These are phyloP conservation scores for Xylaria sp. DNA, from an alignment of 2,329 filamentous ascomycete species.

Conservation along the genomic window DNA sequence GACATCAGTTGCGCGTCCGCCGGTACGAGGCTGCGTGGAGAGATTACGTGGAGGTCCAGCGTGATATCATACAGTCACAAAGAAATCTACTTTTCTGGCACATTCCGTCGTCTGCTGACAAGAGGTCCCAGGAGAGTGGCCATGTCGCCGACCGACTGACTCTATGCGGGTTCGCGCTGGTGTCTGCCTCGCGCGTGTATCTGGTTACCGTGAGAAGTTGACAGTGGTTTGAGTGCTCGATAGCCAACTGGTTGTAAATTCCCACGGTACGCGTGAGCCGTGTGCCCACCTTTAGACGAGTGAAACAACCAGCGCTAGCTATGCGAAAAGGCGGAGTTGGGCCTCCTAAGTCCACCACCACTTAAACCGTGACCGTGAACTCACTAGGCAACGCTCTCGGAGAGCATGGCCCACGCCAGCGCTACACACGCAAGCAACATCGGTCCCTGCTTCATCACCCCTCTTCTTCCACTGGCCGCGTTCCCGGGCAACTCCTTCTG, in stretches of 20 bases:
- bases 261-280: not conserved
- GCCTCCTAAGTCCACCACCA: not conserved
- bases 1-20: no score
- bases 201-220: no score
- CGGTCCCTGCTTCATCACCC: not conserved
- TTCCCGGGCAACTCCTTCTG: conserved; percentile 54
- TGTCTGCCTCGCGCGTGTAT: no score
- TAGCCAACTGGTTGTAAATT: no score
- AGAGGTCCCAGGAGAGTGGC: no score
- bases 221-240: no score
- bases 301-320: not conserved
- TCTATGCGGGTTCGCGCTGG: no score
- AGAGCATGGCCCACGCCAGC: conserved; percentile 12
- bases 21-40: no score
- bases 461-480: not conserved
- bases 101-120: no score
- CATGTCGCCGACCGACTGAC: no score
- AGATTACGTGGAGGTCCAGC: not conserved
- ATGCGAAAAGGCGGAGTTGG: not conserved
- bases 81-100: no score
- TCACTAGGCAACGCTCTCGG: not conserved
- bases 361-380: not conserved
- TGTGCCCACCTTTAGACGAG: not conserved
- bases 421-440: conserved; percentile 9
- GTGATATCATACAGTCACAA: not conserved